A percentile compares a stretch with the other conserved stretches of the same genome.
phyloP scores from a whole-genome alignment of 306 rosid genomes.

The Oemleria cerasiformis region DNA sequence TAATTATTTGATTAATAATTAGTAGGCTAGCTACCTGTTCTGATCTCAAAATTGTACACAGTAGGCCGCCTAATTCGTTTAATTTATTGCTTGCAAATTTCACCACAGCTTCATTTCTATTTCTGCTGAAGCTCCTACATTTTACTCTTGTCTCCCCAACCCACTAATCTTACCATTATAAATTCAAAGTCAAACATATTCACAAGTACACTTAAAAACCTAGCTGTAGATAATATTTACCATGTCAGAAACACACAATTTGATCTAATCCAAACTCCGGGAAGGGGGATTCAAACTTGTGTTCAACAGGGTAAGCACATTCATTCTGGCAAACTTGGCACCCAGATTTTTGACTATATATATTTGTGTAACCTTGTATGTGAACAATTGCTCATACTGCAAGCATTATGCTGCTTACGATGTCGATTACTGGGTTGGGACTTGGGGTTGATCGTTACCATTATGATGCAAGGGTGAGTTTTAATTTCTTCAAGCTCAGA shows the following conservation, averaged over 20 bases:
- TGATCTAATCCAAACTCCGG: no score
- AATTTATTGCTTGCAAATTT: not conserved
- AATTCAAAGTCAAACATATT: no score
- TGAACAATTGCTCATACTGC: slow-evolving; percentile 20
- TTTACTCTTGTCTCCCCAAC: not conserved
- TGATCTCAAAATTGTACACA: not conserved
- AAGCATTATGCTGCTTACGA: slow-evolving; percentile 21
- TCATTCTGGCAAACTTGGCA: no score
- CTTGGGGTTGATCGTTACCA: slow-evolving; percentile 14
- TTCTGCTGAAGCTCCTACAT: not conserved
- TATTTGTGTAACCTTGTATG: no score
- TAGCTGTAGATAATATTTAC: no score
- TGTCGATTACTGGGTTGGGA: slow-evolving; percentile 18
- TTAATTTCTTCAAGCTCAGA: not conserved
- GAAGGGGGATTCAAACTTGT: no score
- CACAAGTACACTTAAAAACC: no score
- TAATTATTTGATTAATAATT: not conserved
- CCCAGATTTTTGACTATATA: no score
- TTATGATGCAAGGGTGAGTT: no score
- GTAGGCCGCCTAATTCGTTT: not conserved
- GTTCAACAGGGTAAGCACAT: no score
- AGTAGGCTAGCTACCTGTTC: not conserved
- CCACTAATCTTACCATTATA: no score
- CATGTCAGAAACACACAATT: not conserved
- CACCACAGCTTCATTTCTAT: not conserved